Percentiles rank a stretch among this genome's conserved stretches.
Conservation (phyloP, 2,329 filamentous ascomycete genomes). For the Hyphodiscus sp. region DNA sequence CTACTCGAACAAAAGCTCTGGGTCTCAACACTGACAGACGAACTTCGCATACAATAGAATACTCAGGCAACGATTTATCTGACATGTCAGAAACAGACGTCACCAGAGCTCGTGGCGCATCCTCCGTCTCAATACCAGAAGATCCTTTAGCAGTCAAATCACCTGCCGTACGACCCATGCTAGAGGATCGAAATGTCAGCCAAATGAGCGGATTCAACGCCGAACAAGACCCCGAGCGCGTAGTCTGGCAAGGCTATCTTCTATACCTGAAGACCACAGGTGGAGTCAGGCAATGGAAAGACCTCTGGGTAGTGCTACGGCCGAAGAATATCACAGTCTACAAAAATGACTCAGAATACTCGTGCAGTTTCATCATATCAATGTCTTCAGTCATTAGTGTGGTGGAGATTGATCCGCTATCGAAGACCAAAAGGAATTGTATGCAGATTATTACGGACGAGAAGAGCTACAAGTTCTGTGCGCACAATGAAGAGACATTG, state of each 20-base stretch:
- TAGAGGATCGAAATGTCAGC: constrained; percentile 49
- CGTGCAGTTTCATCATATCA: constrained; percentile 73
- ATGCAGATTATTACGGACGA: constrained; percentile 93
- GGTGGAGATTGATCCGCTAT: constrained; percentile 85
- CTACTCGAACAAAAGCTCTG: constrained; percentile 20
- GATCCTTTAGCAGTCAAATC: constrained; percentile 29
- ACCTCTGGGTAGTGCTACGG: constrained; percentile 85
- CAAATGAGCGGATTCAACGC: constrained; percentile 51
- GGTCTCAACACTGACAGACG: constrained; percentile 33
- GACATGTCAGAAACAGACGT: constrained; percentile 72
- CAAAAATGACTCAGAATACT: constrained; percentile 88
- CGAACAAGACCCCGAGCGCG: constrained; percentile 69
- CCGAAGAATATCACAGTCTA: constrained; percentile 82
- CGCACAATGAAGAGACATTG: constrained; percentile 73
- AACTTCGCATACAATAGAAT: constrained; percentile 57
- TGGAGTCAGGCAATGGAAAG: constrained; percentile 89
- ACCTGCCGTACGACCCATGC: constrained; percentile 28
- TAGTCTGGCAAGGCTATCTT: constrained; percentile 91
- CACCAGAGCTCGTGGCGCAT: constrained; percentile 32
- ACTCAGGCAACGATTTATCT: constrained; percentile 66
- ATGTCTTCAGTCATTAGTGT: constrained; percentile 78
- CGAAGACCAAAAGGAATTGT: constrained; percentile 77
- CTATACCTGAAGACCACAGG: constrained; percentile 76
- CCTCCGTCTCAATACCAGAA: constrained; percentile 25
- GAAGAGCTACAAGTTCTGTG: constrained; percentile 71